phyloP scores from a whole-genome alignment of 768 basidiomycete species.

The Tephrocybe sp. region DNA sequence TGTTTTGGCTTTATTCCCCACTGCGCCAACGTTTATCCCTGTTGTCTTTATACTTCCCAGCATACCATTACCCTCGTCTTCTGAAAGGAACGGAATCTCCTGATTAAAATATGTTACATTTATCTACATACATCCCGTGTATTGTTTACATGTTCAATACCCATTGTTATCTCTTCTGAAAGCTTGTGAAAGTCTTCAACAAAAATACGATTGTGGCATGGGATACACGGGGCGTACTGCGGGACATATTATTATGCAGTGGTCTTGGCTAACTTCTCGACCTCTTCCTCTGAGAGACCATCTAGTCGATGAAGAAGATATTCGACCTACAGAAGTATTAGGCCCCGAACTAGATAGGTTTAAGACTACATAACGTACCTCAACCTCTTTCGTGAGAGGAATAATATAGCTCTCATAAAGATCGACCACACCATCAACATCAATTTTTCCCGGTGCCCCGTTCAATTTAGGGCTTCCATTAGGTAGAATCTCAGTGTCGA shows the following conservation, averaged over 20 bases:
- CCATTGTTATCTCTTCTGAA: background rate
- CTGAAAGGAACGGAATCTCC: conserved; percentile 15
- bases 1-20: conserved; percentile 10
- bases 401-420: conserved; percentile 96
- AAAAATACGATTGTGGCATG: too few relatives aligned
- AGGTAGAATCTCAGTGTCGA: conserved; percentile 45
- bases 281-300: conserved; percentile 77
- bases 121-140: conserved; percentile 5
- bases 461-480: conserved; percentile 20
- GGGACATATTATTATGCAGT: background rate
- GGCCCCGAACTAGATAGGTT: background rate
- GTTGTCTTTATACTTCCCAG: background rate
- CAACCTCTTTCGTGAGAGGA: conserved; percentile 95
- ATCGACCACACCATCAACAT: conserved; percentile 89
- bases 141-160: conserved; percentile 7
- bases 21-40: background rate
- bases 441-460: conserved; percentile 68
- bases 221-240: background rate
- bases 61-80: conserved; percentile 7
- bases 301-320: conserved; percentile 91
- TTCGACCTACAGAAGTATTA: conserved; percentile 64
- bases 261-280: conserved; percentile 53
- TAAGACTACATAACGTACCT: conserved; percentile 52
- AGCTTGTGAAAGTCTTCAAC: background rate
- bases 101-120: conserved; percentile 43